Base-by-base conservation (phyloP, 192 early-diverging fungal genomes). In the Backusella mclennaniae region DNA sequence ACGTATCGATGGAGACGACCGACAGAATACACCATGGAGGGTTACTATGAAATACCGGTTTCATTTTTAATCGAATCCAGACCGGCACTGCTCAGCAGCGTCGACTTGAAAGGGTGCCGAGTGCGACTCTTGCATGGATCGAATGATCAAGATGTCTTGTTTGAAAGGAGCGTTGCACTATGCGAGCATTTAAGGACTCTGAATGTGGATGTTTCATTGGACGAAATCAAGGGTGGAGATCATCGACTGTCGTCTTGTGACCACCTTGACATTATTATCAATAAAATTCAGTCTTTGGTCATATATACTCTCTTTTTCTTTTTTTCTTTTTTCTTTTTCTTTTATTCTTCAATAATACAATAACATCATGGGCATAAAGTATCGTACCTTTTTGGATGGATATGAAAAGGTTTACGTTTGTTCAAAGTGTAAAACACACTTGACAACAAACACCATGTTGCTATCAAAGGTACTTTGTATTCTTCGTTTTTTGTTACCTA, bases 331-430 rank as follows among this genome's bases (percentile, higher is more conserved):
- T 59, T 8, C 31, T 73, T 67, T 56, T 79, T 39, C 26, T 53
- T 29, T 69, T 15, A 15, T 67, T 52, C 33, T 75, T 66, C 59
- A 2, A 70, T 41, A 15, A 44, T 71, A 35, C 17, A n/a, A n/a
- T n/a, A 6, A 3, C 33, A 35, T 19, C 46, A 89, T 89, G 88
- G 88, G 88, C 35, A 71, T 87, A 36, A 86, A 80, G 38, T 89
- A 89, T 74, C 79, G 80, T 41, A 79, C 71, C 6, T 89, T 83
- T 56, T 74, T 89, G 35, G 59, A 67, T 23, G 35, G 42, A 6
- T 23, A 31, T 23, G 73, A 75, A 42, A 80, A 73, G n/a, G 77
- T 89, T 53, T 84, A 82, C 42, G 84, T 83, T 15, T 89, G 88
- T 72, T 77, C 76, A 44, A 70, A 77, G 17, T 89, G 88, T 73